phyloP scores from a whole-genome alignment of 192 early-diverging fungal genomes.

The Umbelopsis ramanniana region DNA sequence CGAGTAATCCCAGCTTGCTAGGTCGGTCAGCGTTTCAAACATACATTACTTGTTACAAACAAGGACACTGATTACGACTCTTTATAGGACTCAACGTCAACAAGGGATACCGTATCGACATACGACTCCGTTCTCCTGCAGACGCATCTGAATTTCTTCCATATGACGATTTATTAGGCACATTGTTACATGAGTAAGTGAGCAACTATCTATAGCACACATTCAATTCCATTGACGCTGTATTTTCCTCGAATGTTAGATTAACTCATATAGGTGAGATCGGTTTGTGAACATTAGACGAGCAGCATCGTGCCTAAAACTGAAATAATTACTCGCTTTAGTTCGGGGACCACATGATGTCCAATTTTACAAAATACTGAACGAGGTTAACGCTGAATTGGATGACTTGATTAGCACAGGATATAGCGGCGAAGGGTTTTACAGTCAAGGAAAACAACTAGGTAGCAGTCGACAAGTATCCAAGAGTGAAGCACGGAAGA shows the following conservation, averaged over 20 bases:
- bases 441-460: constrained; percentile 49
- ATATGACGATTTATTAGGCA: constrained; percentile 68
- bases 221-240: neutral
- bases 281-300: neutral
- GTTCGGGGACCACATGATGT: constrained; percentile 68
- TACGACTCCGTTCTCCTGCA: constrained; percentile 63
- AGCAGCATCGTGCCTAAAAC: neutral
- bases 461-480: constrained; percentile 50
- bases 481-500: constrained; percentile 32
- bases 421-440: constrained; percentile 64
- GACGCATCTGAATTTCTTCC: constrained; percentile 60
- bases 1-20: constrained; percentile 46
- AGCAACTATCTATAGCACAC: constrained; percentile 2
- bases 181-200: constrained; percentile 75
- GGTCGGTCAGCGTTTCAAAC: constrained; percentile 21
- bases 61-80: neutral
- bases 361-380: constrained; percentile 64
- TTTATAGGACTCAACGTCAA: constrained; percentile 72
- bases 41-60: neutral
- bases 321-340: constrained; percentile 23
- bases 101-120: constrained; percentile 63
- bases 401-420: constrained; percentile 53
- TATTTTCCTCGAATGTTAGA: constrained; percentile 21
- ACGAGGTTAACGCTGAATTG: constrained; percentile 64
- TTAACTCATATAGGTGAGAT: constrained; percentile 39